Percentiles rank a stretch among this genome's conserved stretches.
Evolutionary conservation across 1,284 basidiomycete species (phyloP).

Genomic region (Filobasidium uniguttulatum): DNA sequence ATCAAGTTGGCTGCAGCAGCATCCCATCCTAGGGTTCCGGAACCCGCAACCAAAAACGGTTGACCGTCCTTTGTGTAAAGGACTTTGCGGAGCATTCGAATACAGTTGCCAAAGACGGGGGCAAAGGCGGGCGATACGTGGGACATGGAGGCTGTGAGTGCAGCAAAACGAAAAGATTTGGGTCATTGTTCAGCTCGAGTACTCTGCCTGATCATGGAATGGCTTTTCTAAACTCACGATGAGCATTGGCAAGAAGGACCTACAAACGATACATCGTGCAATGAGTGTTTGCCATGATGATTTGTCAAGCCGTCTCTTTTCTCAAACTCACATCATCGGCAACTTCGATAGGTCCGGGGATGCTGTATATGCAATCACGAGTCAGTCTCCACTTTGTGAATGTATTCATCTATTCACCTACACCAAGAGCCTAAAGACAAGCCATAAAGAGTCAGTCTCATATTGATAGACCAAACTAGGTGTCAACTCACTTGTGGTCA

Average conservation of each 20-base stretch:
- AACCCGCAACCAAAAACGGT: conserved; percentile 80
- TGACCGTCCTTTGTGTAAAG: conserved; percentile 59
- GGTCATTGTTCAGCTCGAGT: too few relatives aligned
- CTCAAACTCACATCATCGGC: conserved; percentile 19
- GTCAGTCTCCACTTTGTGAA: too few relatives aligned
- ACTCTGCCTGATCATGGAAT: too few relatives aligned
- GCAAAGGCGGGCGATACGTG: conserved; percentile 88
- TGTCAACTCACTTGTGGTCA: conserved; percentile 26
- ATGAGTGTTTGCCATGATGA: too few relatives aligned
- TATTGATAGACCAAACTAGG: too few relatives aligned
- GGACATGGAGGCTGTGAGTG: conserved; percentile 57
- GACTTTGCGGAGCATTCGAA: conserved; percentile 71
- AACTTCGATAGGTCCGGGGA: conserved; percentile 38
- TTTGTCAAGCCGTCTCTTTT: neutral
- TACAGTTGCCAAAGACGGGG: conserved; percentile 75
- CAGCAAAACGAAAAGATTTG: too few relatives aligned
- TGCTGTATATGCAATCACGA: conserved; percentile 18
- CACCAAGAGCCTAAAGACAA: conserved; percentile 24
- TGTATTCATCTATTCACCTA: conserved; percentile 14
- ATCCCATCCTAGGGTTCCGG: conserved; percentile 86
- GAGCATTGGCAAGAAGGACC: conserved; percentile 40
- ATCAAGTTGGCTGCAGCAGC: conserved; percentile 65
- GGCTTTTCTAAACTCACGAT: too few relatives aligned
- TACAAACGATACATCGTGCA: conserved; percentile 2
- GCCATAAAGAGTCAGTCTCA: neutral